phyloP scores from a whole-genome alignment of 2,329 filamentous ascomycete genomes.

The Ceratocystis lukuohia region DNA sequence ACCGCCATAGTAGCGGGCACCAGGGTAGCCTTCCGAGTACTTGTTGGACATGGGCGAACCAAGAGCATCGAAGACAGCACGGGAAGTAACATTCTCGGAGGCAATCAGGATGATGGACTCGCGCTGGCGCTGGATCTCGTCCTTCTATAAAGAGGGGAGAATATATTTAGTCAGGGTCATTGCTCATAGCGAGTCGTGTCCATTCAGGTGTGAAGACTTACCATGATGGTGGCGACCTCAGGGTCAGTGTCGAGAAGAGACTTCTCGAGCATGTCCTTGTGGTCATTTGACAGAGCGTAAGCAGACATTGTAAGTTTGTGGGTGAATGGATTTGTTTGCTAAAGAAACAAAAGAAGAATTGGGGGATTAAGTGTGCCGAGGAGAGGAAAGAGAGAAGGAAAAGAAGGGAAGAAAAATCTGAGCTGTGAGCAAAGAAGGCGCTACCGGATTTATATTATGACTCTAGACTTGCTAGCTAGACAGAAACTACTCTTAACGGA shows the following conservation, averaged over 20 bases:
- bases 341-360: conserved; percentile 1
- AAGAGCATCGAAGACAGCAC: conserved; percentile 93
- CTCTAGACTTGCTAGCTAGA: neutral
- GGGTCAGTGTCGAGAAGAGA: conserved; percentile 81
- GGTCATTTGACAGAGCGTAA: conserved; percentile 40
- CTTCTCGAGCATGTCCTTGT: conserved; percentile 81
- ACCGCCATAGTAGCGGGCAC: conserved; percentile 96
- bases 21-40: conserved; percentile 97
- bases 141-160: conserved; percentile 43
- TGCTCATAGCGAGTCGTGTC: conserved; percentile 21
- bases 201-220: conserved; percentile 31
- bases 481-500: neutral
- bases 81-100: conserved; percentile 98
- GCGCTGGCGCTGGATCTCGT: conserved; percentile 90
- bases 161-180: conserved; percentile 22
- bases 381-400: neutral
- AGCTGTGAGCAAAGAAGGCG: conserved; percentile 8
- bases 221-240: conserved; percentile 95
- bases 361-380: neutral
- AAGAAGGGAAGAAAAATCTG: conserved; percentile 6
- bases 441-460: conserved; percentile 8
- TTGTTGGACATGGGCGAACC: conserved; percentile 96
- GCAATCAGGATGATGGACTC: conserved; percentile 98
- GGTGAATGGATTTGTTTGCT: neutral
- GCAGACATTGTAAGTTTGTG: conserved; percentile 29